Percentiles rank a stretch among this genome's conserved stretches.
These are phyloP conservation scores for Penicillium sumatraense DNA, from an alignment of 2,329 filamentous ascomycete species.

Conservation along the genomic window DNA sequence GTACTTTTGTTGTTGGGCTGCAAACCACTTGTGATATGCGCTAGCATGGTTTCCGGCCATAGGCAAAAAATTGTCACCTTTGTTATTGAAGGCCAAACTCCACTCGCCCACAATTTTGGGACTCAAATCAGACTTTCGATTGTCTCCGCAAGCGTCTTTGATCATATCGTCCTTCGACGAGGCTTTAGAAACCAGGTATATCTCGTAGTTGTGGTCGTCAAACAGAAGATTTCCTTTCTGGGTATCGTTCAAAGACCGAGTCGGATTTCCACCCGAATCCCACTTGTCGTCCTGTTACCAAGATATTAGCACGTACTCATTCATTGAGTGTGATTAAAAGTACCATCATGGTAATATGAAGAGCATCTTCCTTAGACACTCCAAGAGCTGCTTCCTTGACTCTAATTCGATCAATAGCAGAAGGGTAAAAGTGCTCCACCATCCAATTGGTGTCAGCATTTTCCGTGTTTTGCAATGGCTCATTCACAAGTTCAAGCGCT, in stretches of 20 bases:
- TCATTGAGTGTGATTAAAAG: background rate
- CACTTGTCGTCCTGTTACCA: background rate
- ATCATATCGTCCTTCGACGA: background rate
- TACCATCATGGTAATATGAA: constrained; percentile 12
- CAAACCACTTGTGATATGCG: constrained; percentile 3
- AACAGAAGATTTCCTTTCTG: constrained; percentile 1
- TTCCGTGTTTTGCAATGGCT: constrained; percentile 52
- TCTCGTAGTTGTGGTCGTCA: constrained; percentile 4
- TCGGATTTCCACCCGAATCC: constrained; percentile 3
- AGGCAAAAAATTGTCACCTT: constrained; percentile 47
- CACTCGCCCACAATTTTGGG: constrained; percentile 8
- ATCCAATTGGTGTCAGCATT: constrained; percentile 40
- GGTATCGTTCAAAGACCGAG: background rate
- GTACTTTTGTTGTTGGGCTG: constrained; percentile 1
- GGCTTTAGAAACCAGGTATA: background rate
- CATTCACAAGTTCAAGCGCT: constrained; percentile 63
- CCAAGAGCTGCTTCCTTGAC: constrained; percentile 5
- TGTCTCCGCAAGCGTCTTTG: constrained; percentile 2
- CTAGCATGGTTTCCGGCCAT: background rate
- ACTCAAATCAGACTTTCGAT: background rate
- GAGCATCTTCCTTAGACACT: background rate
- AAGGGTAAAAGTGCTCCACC: constrained; percentile 37
- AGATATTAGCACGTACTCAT: background rate
- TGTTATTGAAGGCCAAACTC: constrained; percentile 5
- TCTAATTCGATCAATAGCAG: constrained; percentile 5